These are phyloP conservation scores for Waltergamsia citrina DNA, from an alignment of 2,329 filamentous ascomycete species.

Conservation along the genomic window DNA sequence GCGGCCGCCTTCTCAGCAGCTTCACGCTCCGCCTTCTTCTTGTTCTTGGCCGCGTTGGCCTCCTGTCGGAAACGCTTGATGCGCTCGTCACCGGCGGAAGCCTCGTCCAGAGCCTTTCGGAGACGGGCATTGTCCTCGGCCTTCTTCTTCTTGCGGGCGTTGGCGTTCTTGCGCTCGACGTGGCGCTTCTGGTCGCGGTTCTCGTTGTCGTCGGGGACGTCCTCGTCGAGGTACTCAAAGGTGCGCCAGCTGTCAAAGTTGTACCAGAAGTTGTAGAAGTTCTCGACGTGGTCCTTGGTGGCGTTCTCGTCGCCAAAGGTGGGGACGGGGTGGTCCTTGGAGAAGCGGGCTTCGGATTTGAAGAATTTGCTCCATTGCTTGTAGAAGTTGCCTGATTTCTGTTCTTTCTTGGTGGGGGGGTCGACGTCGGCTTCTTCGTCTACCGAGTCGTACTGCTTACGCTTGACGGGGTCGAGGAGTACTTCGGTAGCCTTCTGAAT, in stretches of 20 bases:
- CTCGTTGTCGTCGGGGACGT: slow-evolving; percentile 97
- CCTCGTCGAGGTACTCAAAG: slow-evolving; percentile 98
- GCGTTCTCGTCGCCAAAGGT: slow-evolving; percentile 76
- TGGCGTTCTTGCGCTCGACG: slow-evolving; percentile 96
- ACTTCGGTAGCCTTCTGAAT: slow-evolving; percentile 97
- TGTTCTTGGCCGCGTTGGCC: slow-evolving; percentile 90
- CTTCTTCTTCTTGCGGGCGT: slow-evolving; percentile 98
- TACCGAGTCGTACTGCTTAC: slow-evolving; percentile 92
- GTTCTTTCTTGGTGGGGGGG: slow-evolving; percentile 85
- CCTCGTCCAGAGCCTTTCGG: slow-evolving; percentile 81
- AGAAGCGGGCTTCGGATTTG: slow-evolving; percentile 88
- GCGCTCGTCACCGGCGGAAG: slow-evolving; percentile 76
- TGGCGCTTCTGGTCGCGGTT: slow-evolving; percentile 99
- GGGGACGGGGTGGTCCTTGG: slow-evolving; percentile 81
- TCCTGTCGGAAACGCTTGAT: slow-evolving; percentile 96
- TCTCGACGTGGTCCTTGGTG: slow-evolving; percentile 80
- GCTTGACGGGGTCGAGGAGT: slow-evolving; percentile 82
- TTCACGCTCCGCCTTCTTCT: slow-evolving; percentile 84
- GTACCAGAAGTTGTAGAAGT: slow-evolving; percentile 99
- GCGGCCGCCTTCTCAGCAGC: slow-evolving; percentile 79
- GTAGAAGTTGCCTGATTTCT: slow-evolving; percentile 82
- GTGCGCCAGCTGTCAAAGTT: slow-evolving; percentile 97
- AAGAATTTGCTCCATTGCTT: slow-evolving; percentile 90
- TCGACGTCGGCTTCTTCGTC: slow-evolving; percentile 90
- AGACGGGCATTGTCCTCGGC: slow-evolving; percentile 90